Conservation (phyloP, 768 basidiomycete genomes). For the Grammothele lineata region DNA sequence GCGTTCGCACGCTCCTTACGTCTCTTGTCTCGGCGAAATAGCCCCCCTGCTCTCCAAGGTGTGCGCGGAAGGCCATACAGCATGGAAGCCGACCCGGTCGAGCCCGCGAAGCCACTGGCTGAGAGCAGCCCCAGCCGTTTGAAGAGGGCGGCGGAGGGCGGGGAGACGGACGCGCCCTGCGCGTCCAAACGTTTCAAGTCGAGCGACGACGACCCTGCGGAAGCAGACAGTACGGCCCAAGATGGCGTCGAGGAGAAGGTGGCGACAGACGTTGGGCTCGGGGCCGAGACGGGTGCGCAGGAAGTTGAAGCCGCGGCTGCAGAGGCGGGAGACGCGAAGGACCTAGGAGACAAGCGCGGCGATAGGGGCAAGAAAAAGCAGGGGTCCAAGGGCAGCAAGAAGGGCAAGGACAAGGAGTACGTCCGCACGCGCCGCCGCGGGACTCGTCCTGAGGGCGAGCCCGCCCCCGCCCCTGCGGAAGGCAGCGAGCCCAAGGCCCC, state of each 20-base stretch:
- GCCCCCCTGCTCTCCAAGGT: too few relatives aligned
- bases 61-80: background rate
- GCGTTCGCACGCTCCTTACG: too few relatives aligned
- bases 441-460: constrained; percentile 15
- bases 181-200: constrained; percentile 9
- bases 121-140: too few relatives aligned
- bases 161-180: background rate
- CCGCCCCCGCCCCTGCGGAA: constrained; percentile 4
- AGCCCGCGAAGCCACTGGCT: background rate
- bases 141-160: constrained; percentile 9
- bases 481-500: constrained; percentile 37
- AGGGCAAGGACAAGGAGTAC: constrained; percentile 13
- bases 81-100: constrained; percentile 9
- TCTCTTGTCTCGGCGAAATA: too few relatives aligned
- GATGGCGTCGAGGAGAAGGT: too few relatives aligned
- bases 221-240: too few relatives aligned
- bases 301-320: background rate
- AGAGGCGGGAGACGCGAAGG: background rate
- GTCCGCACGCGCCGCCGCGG: constrained; percentile 17
- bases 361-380: constrained; percentile 6
- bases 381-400: constrained; percentile 3
- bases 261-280: background rate
- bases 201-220: too few relatives aligned
- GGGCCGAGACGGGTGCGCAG: background rate
- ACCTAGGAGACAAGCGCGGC: constrained; percentile 1